Percentiles rank a stretch among this genome's conserved stretches.
Evolutionary conservation across 345 rosid species (phyloP).

Genomic region (Psidium guajava): DNA sequence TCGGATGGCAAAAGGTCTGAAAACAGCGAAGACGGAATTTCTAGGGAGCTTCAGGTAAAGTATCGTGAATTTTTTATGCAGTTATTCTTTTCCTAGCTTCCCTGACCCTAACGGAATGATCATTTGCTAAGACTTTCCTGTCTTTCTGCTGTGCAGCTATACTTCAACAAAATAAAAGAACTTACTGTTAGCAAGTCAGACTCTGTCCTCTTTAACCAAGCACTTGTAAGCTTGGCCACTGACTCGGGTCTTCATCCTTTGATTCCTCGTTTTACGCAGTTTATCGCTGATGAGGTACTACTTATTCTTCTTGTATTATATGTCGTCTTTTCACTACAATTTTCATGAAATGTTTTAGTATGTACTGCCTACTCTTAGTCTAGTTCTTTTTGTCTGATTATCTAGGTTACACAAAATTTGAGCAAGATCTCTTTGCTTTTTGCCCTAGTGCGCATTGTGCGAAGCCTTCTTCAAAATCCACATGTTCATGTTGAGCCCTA

Average conservation of each 20-base stretch:
- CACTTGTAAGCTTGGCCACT: constrained; percentile 55
- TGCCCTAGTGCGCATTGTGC: constrained; percentile 58
- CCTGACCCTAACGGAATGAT: background rate
- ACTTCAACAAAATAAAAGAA: constrained; percentile 54
- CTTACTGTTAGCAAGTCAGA: constrained; percentile 32
- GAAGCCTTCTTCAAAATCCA: constrained; percentile 71
- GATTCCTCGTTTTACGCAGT: constrained; percentile 53
- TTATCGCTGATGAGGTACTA: constrained; percentile 68
- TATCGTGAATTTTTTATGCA: background rate
- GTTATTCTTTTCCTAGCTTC: background rate
- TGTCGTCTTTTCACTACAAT: background rate
- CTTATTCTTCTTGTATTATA: background rate
- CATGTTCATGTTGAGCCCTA: constrained; percentile 78
- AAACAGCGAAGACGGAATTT: constrained; percentile 57
- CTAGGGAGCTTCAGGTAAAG: constrained; percentile 70
- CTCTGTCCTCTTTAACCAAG: constrained; percentile 53
- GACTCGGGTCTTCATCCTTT: constrained; percentile 75
- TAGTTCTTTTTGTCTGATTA: background rate
- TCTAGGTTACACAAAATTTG: constrained; percentile 55
- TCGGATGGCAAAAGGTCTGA: constrained; percentile 56
- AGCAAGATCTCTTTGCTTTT: constrained; percentile 41
- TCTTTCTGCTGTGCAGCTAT: constrained; percentile 32
- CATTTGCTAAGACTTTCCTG: background rate
- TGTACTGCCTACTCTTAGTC: background rate
- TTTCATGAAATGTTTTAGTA: background rate